Conservation (phyloP, 805 yeast species). For the Saturnispora bothae region DNA sequence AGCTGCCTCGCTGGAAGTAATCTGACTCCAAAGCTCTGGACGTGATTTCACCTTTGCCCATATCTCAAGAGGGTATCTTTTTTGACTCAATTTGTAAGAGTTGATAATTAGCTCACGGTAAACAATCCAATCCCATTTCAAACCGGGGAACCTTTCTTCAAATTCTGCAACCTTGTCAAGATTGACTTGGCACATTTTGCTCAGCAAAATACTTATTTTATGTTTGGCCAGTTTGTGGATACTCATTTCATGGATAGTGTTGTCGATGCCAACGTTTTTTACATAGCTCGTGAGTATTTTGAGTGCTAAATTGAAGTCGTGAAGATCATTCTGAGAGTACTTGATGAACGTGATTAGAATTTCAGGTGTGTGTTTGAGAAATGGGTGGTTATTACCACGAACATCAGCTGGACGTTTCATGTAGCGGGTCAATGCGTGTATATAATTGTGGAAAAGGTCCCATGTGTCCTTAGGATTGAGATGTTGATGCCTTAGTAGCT, state of each 20-base stretch:
- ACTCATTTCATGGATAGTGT: neutral
- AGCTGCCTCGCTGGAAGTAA: neutral
- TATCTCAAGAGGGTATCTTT: neutral
- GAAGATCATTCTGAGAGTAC: conserved; percentile 6
- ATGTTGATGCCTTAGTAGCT: conserved; percentile 6
- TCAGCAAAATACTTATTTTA: neutral
- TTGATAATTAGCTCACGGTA: conserved; percentile 1
- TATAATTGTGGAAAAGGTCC: conserved; percentile 8
- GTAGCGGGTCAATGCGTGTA: neutral
- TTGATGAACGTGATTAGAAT: conserved; percentile 14
- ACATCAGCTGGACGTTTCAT: too few relatives aligned
- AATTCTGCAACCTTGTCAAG: neutral
- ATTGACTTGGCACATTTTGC: neutral
- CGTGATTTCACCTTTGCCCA: conserved; percentile 2
- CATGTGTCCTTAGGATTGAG: conserved; percentile 4
- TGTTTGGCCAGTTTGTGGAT: neutral
- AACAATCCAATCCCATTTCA: conserved; percentile 6
- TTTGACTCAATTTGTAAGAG: neutral
- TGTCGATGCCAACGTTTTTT: neutral
- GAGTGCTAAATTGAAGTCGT: conserved; percentile 8
- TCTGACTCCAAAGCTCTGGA: conserved; percentile 1
- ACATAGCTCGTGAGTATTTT: conserved; percentile 5
- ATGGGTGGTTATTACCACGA: conserved; percentile 13
- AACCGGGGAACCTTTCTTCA: neutral
- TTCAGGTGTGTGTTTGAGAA: conserved; percentile 10